Base-by-base conservation (phyloP, 345 rosid genomes). In the Cardiospermum halicacabum region DNA sequence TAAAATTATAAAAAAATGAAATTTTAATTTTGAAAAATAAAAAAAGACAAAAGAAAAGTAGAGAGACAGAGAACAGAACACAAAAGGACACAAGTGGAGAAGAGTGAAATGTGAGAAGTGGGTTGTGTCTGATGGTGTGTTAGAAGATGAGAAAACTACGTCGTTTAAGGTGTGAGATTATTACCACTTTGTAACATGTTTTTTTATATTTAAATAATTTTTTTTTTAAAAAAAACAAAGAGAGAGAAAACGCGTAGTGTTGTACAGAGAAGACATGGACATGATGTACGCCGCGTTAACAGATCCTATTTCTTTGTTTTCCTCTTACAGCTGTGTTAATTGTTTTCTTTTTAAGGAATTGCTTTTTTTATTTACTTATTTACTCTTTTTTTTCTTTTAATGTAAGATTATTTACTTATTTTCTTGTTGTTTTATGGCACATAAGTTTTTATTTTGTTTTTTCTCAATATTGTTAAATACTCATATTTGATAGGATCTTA, bases 241-340 rank as follows among this genome's bases (percentile, higher is more conserved):
- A n/a, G n/a, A n/a, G n/a, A n/a, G n/a, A n/a, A 63, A 47, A 26
- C 64, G 74, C 74, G 69, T 56, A 27, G 60, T 26, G 5, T 6
- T 18, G 51, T 8, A 66, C 55, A 53, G 55, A 11, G 27, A 24
- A 57, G 65, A 70, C 69, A 64, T 27, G 65, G n/a, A 73, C 69
- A 64, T 42, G 37, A 71, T 74, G 50, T 53, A 51, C 61, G 61
- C 76, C 66, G 73, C 76, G 74, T 78, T 65, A 61, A 40, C 57
- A 71, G 82, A 74, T 74, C 74, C 69, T 64, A 27, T 28, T 65
- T 78, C 25, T 18, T 16, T 11, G 55, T 19, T 7, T 3, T 3
- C 3, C 1, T 50, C 28, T 8, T 45, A 7, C 45, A 3, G 21
- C 15, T 69, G 18, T 36, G 15, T 21, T 8, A 18, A 24, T 40